phyloP scores from a whole-genome alignment of 78 protist species.

The Polysphondylium violaceum region DNA sequence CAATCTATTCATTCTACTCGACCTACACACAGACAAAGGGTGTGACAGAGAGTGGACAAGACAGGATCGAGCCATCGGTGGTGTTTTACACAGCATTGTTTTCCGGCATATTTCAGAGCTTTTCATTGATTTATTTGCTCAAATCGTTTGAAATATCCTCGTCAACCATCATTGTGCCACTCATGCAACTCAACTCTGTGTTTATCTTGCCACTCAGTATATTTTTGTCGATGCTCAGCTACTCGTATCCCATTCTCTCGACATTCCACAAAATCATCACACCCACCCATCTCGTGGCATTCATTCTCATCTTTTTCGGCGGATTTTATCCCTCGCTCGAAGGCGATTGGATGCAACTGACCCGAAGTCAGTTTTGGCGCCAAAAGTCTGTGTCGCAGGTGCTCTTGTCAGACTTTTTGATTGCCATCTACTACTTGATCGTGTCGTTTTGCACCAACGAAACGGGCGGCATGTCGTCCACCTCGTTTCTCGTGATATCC shows the following conservation, averaged over 20 bases:
- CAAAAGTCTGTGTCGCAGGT: slow-evolving; percentile 36
- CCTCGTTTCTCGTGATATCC: slow-evolving; percentile 32
- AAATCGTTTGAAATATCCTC: slow-evolving; percentile 40
- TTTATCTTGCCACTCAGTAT: slow-evolving; percentile 42
- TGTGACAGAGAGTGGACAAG: neutral
- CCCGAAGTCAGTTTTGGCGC: slow-evolving; percentile 31
- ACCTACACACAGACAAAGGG: slow-evolving; percentile 1
- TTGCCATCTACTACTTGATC: slow-evolving; percentile 54
- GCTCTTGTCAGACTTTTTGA: slow-evolving; percentile 21
- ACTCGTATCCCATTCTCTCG: slow-evolving; percentile 11
- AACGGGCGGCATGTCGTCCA: slow-evolving; percentile 35
- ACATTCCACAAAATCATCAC: slow-evolving; percentile 55
- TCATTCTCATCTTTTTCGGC: slow-evolving; percentile 40
- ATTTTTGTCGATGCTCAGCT: slow-evolving; percentile 29
- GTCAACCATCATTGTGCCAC: slow-evolving; percentile 51
- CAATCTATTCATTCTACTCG: neutral
- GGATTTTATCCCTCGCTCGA: slow-evolving; percentile 62
- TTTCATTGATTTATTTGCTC: slow-evolving; percentile 26
- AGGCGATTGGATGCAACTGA: slow-evolving; percentile 32
- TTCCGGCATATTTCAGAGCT: slow-evolving; percentile 33
- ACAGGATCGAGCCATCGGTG: neutral
- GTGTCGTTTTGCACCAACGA: slow-evolving; percentile 67
- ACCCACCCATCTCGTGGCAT: slow-evolving; percentile 38
- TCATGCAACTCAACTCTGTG: slow-evolving; percentile 42
- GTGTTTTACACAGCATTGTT: neutral